phyloP scores from a whole-genome alignment of 2,329 filamentous ascomycete genomes.

The Fusarium tupiense region DNA sequence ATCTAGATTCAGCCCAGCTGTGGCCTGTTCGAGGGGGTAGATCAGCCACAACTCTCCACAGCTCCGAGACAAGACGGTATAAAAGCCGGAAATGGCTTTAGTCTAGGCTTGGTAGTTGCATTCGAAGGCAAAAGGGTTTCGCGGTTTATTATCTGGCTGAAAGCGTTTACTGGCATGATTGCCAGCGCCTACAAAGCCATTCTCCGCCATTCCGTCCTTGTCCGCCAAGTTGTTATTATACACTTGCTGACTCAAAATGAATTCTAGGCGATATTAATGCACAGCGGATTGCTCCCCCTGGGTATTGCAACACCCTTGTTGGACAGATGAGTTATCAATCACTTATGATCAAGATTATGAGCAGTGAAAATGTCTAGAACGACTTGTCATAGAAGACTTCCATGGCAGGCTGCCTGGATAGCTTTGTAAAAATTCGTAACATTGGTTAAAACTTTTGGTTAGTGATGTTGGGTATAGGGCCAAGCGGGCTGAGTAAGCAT shows the following conservation, averaged over 20 bases:
- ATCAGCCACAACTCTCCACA: not conserved
- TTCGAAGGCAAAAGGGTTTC: rapidly evolving
- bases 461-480: too few species aligned
- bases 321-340: too few species aligned
- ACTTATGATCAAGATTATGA: too few species aligned
- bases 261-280: not conserved
- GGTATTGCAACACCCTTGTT: too few species aligned
- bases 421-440: too few species aligned
- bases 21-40: rapidly evolving
- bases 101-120: not conserved
- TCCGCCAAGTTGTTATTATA: not conserved
- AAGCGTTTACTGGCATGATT: not conserved
- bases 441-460: too few species aligned
- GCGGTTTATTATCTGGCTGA: rapidly evolving
- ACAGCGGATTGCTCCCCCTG: not conserved
- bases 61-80: not conserved
- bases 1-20: not conserved
- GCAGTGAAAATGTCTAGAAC: too few species aligned
- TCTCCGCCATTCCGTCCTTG: not conserved
- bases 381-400: too few species aligned
- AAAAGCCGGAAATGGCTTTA: not conserved
- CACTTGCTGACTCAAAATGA: not conserved
- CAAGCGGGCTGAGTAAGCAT: too few species aligned
- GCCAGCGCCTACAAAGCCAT: too few species aligned
- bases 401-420: too few species aligned